Base-by-base conservation (phyloP, 2,329 filamentous ascomycete genomes). In the Colletotrichum incanum region DNA sequence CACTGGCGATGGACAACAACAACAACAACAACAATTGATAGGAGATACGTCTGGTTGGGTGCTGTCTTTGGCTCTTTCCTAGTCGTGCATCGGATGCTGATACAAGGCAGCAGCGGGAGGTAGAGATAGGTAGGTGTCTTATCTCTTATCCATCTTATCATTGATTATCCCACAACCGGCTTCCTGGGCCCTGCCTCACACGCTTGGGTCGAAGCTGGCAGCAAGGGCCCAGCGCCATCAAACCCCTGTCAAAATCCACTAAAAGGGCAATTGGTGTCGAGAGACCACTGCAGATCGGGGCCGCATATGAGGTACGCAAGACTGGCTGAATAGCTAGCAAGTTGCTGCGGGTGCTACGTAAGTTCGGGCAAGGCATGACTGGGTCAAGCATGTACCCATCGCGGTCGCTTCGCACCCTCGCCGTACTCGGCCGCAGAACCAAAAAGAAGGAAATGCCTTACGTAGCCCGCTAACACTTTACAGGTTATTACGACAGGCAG, bases 281-380 rank as follows among this genome's bases (percentile, higher is more conserved):
- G 26, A 65, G 67, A 34, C 45, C 62, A 60, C 67, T 60, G 62
- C 62, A 58, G 67, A 66, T 70, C 68, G 31, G 67, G 39, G 55
- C 20, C 43, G 60, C 49, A 55, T 55, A 55, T 47, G 49, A 68
- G 41, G 49, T 62, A 70, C 54, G 39, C 20, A 56, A 54, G 67
- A 37, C 54, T 70, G 34, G n/a, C 34, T 26, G 39, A 39, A 14
- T 45, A 59, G 39, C 43, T 61, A 34, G 52, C 14, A 34, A 34
- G 45, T 20, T 59, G 50, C 50, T 49, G 23, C 65, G 41, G 63
- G 52, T 58, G 43, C 65, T 55, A 68, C 58, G 47, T 58, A 47
- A 26, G 31, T 41, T 31, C 20, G 28, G n/a, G 34, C 54, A 52
- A 31, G 37, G 54, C 54, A 45, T 28, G n/a, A 59, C 52, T 26